Percentiles rank a stretch among this genome's conserved stretches.
phyloP scores from a whole-genome alignment of 352 stramenopile genomes.

The Pythium phragmitis region DNA sequence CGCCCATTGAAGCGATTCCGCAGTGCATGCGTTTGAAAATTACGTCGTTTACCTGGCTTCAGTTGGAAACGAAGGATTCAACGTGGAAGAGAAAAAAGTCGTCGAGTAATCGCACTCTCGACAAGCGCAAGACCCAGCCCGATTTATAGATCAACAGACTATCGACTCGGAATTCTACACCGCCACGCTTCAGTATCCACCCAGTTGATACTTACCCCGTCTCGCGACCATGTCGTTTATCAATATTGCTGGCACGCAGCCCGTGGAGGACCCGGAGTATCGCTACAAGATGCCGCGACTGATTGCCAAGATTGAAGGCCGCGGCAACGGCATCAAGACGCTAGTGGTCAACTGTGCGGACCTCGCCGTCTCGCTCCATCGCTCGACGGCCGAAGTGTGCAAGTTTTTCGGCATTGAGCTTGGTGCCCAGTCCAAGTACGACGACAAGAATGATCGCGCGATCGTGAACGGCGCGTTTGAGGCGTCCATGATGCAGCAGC shows the following conservation, averaged over 20 bases:
- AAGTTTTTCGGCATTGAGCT: constrained; percentile 99
- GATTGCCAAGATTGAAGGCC: constrained; percentile 97
- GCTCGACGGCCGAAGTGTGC: constrained; percentile 94
- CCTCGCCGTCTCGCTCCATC: constrained; percentile 92
- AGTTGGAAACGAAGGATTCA: constrained; percentile 74
- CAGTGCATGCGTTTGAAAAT: constrained; percentile 90
- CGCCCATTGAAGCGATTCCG: constrained; percentile 29
- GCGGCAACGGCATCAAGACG: constrained; percentile 99
- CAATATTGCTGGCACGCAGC: constrained; percentile 88
- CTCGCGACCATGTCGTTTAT: constrained; percentile 77
- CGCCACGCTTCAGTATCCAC: neutral
- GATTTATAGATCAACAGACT: constrained; percentile 29
- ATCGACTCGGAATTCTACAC: neutral
- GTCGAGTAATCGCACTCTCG: constrained; percentile 24
- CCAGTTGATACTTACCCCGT: neutral
- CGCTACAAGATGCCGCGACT: constrained; percentile 99
- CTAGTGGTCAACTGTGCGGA: constrained; percentile 98
- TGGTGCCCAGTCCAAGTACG: constrained; percentile 97
- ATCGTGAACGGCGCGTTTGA: constrained; percentile 98
- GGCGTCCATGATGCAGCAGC: constrained; percentile 91
- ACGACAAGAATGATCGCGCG: constrained; percentile 93
- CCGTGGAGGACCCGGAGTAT: constrained; percentile 94
- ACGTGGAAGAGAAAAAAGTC: constrained; percentile 80
- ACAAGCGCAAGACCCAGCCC: constrained; percentile 33
- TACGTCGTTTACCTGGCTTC: constrained; percentile 42